A percentile compares a stretch with the other conserved stretches of the same genome.
Conservation (phyloP, 768 basidiomycete species). For the Suillus subaureus region DNA sequence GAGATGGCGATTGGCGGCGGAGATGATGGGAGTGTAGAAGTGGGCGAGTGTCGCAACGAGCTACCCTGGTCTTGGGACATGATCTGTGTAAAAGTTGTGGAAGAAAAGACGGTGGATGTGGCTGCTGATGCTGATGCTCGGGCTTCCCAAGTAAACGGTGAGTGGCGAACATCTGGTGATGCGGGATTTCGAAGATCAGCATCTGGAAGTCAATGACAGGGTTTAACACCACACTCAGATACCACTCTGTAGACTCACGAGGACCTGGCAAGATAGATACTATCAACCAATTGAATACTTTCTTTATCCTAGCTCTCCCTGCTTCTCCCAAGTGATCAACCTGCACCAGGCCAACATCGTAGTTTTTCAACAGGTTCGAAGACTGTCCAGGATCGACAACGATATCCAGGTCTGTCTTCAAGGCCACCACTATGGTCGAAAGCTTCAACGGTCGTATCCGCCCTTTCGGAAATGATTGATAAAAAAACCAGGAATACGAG, state of each 20-base stretch:
- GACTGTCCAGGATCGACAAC: slow-evolving; percentile 61
- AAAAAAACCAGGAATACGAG: slow-evolving; percentile 10
- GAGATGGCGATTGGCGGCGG: slow-evolving; percentile 45
- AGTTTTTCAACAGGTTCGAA: slow-evolving; percentile 50
- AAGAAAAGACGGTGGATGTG: slow-evolving; percentile 54
- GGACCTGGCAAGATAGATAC: slow-evolving; percentile 58
- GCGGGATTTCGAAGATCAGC: slow-evolving; percentile 68
- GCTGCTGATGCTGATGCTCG: slow-evolving; percentile 48
- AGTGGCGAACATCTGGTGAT: slow-evolving; percentile 60
- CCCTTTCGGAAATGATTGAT: slow-evolving; percentile 41
- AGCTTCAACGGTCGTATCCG: slow-evolving; percentile 58
- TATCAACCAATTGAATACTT: slow-evolving; percentile 74
- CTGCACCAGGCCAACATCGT: slow-evolving; percentile 80
- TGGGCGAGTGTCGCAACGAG: slow-evolving; percentile 32
- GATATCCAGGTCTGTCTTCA: slow-evolving; percentile 76
- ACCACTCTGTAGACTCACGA: slow-evolving; percentile 26
- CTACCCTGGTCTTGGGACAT: slow-evolving; percentile 30
- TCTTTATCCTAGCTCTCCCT: slow-evolving; percentile 73
- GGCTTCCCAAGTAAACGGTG: slow-evolving; percentile 58
- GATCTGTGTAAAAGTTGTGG: slow-evolving; percentile 36
- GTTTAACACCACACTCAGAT: slow-evolving; percentile 13
- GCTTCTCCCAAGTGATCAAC: slow-evolving; percentile 57
- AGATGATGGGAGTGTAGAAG: slow-evolving; percentile 37
- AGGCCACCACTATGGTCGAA: slow-evolving; percentile 77
- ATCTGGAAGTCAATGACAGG: slow-evolving; percentile 30